Base-by-base conservation (phyloP, 2,329 filamentous ascomycete species). In the Nannizziopsis arthrosporioides region DNA sequence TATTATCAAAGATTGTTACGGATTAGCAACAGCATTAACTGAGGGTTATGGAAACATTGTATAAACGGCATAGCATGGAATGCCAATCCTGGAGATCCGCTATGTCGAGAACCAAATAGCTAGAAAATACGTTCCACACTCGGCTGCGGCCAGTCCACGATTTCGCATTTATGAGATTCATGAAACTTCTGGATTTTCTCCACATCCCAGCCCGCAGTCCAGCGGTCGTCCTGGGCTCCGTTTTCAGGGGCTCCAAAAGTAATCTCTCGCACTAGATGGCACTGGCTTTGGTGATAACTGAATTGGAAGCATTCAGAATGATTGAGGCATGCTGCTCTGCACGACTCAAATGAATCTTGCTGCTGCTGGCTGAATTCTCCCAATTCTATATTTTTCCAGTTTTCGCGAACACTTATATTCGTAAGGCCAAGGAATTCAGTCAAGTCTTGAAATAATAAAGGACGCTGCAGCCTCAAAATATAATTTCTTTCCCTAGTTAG, bases 301-400 rank as follows among this genome's bases (percentile, higher is more conserved):
- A 43, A 34, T 34, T 43, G 41, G 7, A 43, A 34, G n/a, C 41
- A 43, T 34, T 43, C 27, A 12, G 30, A 31, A 12, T 34, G 27
- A 9, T 43, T 31, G 27, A 32, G 41, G 14, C 41, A 43, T 9
- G 41, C 41, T 31, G 10, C 30, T 34, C 41, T 43, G 15, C 41
- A 43, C 17, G 41, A 43, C 30, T 43, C 41, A 31, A 43, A 43
- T 12, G 30, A 43, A 12, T 43, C 41, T 2, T 32, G 41, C 2
- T 15, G 12, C 19, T 32, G 30, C 27, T 14, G n/a, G 12, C 10
- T 10, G 30, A 43, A 18, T 18, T 14, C 8, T 22, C 18, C 30
- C 7, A 34, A 17, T 12, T 43, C 30, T n/a, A 4, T 12, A 34
- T 43, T 34, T 12, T 43, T 43, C 40, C 41, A 43, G 12, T 43